Evolutionary conservation across 2,329 filamentous ascomycete species (phyloP).

Genomic region (Beauveria medogensis): DNA sequence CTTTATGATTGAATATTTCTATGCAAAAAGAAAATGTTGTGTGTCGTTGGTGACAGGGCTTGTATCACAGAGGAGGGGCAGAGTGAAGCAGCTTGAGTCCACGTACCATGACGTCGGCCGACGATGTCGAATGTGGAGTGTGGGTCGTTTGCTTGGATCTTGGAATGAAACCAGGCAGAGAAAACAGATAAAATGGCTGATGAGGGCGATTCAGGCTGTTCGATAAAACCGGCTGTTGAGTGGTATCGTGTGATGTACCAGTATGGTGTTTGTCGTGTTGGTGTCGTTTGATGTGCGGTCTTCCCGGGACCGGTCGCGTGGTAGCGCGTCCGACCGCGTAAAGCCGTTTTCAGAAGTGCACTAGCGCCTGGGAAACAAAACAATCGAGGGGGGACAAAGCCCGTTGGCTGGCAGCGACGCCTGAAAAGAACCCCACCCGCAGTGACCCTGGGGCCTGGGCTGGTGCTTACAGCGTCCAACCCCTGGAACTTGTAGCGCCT

Average conservation of each 20-base stretch:
- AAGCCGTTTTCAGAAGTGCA: conserved; percentile 20
- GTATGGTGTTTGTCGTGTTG: not conserved
- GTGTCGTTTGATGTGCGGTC: not conserved
- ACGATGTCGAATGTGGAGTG: not conserved
- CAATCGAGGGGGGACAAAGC: not conserved
- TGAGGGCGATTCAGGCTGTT: not conserved
- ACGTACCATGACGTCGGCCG: conserved; percentile 37
- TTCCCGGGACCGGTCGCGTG: conserved; percentile 3
- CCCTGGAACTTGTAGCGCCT: too few species aligned
- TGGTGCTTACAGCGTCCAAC: not conserved
- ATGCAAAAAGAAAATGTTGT: not conserved
- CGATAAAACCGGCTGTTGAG: not conserved
- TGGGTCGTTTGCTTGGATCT: too few species aligned
- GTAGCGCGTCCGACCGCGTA: conserved; percentile 27
- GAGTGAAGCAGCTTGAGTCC: not conserved
- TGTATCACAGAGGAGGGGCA: not conserved
- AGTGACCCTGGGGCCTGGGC: not conserved
- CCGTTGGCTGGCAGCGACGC: not conserved
- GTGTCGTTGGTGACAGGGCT: too few species aligned
- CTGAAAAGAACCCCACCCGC: not conserved
- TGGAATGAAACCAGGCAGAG: not conserved
- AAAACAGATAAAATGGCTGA: not conserved
- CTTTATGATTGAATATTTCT: not conserved
- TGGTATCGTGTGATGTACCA: not conserved
- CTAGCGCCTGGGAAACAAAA: not conserved